Percentiles rank a stretch among this genome's conserved stretches.
Evolutionary conservation across 257 asterid genomes (phyloP).

Genomic region (Lantana camara): DNA sequence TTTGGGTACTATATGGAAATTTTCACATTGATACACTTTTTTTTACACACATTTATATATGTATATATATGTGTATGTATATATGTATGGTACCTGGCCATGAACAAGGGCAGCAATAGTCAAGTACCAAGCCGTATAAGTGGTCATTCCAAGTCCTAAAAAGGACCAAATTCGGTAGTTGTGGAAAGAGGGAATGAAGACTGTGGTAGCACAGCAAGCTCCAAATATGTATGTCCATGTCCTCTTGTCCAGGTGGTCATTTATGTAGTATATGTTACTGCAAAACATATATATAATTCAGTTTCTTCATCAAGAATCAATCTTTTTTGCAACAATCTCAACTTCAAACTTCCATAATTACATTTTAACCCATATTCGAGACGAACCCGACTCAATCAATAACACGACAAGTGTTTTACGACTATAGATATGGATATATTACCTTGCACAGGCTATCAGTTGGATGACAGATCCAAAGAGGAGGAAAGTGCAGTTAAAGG

Average conservation of each 20-base stretch:
- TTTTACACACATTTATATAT: no score
- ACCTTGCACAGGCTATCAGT: slow-evolving; percentile 98
- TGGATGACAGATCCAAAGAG: slow-evolving; percentile 97
- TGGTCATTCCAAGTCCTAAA: slow-evolving; percentile 96
- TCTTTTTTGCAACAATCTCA: no score
- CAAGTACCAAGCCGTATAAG: slow-evolving; percentile 95
- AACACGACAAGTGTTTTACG: no score
- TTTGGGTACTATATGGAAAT: not conserved
- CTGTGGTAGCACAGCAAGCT: slow-evolving; percentile 98
- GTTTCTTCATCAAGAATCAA: not conserved
- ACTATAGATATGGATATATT: not conserved
- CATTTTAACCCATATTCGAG: no score
- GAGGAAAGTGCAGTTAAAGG: slow-evolving; percentile 96
- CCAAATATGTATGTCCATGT: slow-evolving; percentile 99
- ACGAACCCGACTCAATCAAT: no score
- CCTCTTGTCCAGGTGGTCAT: slow-evolving; percentile 94
- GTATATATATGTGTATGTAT: no score
- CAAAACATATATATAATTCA: not conserved
- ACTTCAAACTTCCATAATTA: not conserved
- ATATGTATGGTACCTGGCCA: slow-evolving; percentile 92
- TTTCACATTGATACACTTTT: no score
- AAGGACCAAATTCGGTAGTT: slow-evolving; percentile 96
- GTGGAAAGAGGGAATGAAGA: slow-evolving; percentile 96
- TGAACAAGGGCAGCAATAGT: slow-evolving; percentile 71
- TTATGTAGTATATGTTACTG: slow-evolving; percentile 93